These are phyloP conservation scores for Juncus effusus DNA, from an alignment of 176 grass and related monocot species.

Conservation along the genomic window DNA sequence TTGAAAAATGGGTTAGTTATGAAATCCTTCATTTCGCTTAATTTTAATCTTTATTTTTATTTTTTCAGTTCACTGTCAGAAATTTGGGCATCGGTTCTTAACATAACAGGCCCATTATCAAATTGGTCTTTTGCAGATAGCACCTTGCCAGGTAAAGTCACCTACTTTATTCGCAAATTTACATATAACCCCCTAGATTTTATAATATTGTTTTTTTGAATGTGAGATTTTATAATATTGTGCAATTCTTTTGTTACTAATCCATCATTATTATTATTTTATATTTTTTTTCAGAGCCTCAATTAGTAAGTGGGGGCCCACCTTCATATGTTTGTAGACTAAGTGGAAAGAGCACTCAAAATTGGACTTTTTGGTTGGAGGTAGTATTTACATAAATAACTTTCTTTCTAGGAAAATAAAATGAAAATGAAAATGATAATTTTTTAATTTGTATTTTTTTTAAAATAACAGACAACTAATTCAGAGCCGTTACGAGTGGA, in stretches of 20 bases:
- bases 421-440: background rate
- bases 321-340: constrained; percentile 88
- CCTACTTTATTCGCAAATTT: background rate
- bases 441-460: constrained; percentile 11
- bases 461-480: constrained; percentile 47
- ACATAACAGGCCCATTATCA: constrained; percentile 84
- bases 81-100: constrained; percentile 72
- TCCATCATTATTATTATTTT: background rate
- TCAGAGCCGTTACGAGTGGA: constrained; percentile 67
- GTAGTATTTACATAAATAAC: constrained; percentile 37
- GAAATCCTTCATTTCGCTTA: constrained; percentile 13
- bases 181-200: background rate
- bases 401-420: too few species aligned
- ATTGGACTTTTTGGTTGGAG: constrained; percentile 99
- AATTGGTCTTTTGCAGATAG: constrained; percentile 95
- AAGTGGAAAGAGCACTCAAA: constrained; percentile 59
- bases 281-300: constrained; percentile 44
- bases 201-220: background rate
- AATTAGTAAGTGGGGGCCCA: constrained; percentile 64
- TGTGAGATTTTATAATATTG: too few species aligned
- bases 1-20: background rate
- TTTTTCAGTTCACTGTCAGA: constrained; percentile 72
- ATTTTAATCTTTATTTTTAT: background rate
- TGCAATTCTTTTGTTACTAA: too few species aligned
- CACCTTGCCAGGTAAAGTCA: constrained; percentile 53